A percentile compares a stretch with the other conserved stretches of the same genome.
Conservation (phyloP, 1,284 basidiomycete species). For the Trichosporon faecale region DNA sequence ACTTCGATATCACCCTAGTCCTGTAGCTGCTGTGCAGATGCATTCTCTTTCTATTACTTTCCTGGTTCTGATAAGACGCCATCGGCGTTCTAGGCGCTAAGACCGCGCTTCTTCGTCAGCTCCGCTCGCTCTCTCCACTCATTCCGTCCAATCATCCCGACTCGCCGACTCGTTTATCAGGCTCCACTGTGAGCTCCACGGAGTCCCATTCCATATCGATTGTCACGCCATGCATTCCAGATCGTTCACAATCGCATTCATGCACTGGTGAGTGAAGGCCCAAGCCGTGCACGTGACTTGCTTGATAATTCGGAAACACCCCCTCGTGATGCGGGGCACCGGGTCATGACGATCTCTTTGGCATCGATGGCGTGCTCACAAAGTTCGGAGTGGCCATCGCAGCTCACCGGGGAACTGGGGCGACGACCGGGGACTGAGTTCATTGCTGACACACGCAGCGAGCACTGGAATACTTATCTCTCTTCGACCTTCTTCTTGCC, state of each 20-base stretch:
- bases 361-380: slow-evolving; percentile 7
- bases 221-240: not conserved
- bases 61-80: not conserved
- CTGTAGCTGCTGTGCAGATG: slow-evolving; percentile 7
- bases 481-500: not conserved
- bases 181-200: no score
- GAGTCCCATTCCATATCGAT: not conserved
- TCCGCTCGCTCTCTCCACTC: no score
- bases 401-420: not conserved
- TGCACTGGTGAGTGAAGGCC: not conserved
- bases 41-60: not conserved
- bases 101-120: no score
- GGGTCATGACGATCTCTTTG: not conserved
- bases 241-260: not conserved
- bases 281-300: not conserved
- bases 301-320: not conserved
- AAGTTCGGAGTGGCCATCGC: not conserved
- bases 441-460: not conserved
- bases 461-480: not conserved
- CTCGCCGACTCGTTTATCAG: no score
- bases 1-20: not conserved
- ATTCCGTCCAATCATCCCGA: no score
- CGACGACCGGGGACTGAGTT: not conserved
- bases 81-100: no score
- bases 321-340: not conserved